Base-by-base conservation (phyloP, 2,329 filamentous ascomycete species). In the Fusarium equiseti region DNA sequence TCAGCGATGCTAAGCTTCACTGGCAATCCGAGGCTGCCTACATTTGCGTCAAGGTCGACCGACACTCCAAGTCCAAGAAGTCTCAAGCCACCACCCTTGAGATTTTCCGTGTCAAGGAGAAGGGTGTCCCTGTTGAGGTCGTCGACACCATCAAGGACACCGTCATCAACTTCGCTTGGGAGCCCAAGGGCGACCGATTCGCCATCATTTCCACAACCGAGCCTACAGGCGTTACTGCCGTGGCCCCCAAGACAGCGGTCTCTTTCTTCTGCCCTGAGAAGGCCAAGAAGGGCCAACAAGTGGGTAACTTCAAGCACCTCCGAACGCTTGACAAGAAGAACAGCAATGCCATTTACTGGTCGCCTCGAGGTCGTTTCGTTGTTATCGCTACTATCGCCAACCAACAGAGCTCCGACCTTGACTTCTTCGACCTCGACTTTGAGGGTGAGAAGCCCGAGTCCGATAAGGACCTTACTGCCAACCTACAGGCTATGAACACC, bases 271-370 rank as follows among this genome's bases (percentile, higher is more conserved):
- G 93, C 75, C 95, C 96, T 1, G 96, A 99, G 82, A 98, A 97
- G 86, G 85, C 89, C 77, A 99, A 98, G 88, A 99, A 98, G 88
- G 93, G 88, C 29, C 80, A 88, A 55, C 87, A 88, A 26, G 86
- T 93, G 35, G 96, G 96, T 71, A 98, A 97, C 87, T 99, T 98
- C 88, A 97, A 95, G 86, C 93, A 97, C 79, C 91, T 98, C 73
- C 91, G 94, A 70, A 98, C 95, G 11, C 87, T 97, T 59, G 96
- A 99, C 77, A 98, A 98, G 90, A 98, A 98, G 90, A 98, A 97
- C 84, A 97, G 92, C 88, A 99, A 99, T 79, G 95, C 93, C 72
- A 99, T 99, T 78, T 98, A 98, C 89, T 99, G 96, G 96, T 97
- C 94, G 22, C 96, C 96, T 26, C 93, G 91, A 81, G 96, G 96